Evolutionary conservation across 768 basidiomycete species (phyloP).

Genomic region (Rhodotorula babjevae): DNA sequence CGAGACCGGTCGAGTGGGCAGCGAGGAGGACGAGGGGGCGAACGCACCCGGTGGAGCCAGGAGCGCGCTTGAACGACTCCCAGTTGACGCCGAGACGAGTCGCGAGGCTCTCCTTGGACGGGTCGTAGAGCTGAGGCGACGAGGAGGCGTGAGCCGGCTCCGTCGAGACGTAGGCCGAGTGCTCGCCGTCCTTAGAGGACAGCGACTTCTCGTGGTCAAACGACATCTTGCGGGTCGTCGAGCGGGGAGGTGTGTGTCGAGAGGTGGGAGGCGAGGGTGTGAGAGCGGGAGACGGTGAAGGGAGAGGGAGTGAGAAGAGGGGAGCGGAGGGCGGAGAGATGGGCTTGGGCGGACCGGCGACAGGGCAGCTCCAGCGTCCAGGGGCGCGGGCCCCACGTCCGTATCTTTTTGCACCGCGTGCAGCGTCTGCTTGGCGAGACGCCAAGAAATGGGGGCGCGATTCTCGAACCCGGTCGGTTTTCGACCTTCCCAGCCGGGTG

Average conservation of each 20-base stretch:
- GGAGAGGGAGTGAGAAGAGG: too few species aligned
- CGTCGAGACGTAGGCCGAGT: conserved; percentile 6
- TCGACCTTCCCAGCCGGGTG: too few species aligned
- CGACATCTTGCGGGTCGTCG: neutral
- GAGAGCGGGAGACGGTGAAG: neutral
- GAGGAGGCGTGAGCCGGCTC: neutral
- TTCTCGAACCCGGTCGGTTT: too few species aligned
- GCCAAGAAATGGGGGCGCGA: too few species aligned
- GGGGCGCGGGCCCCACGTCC: too few species aligned
- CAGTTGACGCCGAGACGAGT: conserved; percentile 46
- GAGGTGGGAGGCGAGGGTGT: neutral
- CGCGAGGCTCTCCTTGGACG: conserved; percentile 44
- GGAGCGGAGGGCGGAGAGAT: too few species aligned
- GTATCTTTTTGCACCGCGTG: too few species aligned
- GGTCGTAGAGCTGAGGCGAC: conserved; percentile 46
- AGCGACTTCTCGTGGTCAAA: conserved; percentile 1
- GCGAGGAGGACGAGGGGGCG: neutral
- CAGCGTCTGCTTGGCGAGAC: too few species aligned
- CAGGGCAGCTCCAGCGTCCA: too few species aligned
- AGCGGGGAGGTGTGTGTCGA: neutral
- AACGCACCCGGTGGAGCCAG: conserved; percentile 44
- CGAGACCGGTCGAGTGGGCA: conserved; percentile 3
- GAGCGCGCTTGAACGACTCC: conserved; percentile 50
- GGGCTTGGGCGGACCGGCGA: too few species aligned
- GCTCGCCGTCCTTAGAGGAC: conserved; percentile 1